These are phyloP conservation scores for Fusarium foetens DNA, from an alignment of 2,329 filamentous ascomycete genomes.

Conservation along the genomic window DNA sequence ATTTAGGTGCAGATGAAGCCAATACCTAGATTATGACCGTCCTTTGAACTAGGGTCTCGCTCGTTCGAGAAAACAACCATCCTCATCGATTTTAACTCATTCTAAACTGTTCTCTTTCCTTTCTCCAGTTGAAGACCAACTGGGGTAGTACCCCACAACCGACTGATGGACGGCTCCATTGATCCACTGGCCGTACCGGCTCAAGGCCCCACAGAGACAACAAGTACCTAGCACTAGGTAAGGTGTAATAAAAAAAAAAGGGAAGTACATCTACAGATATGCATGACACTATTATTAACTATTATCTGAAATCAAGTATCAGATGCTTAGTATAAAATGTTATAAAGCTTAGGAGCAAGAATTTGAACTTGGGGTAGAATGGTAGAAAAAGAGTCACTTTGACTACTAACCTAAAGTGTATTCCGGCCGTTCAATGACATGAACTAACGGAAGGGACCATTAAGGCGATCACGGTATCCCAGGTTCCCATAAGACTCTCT, in stretches of 20 bases:
- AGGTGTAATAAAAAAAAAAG: background rate
- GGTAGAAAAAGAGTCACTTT: background rate
- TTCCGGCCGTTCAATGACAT: background rate
- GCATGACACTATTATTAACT: background rate
- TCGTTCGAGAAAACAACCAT: background rate
- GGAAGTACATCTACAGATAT: background rate
- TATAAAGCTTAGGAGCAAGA: background rate
- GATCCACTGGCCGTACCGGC: background rate
- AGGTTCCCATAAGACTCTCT: conserved; percentile 21
- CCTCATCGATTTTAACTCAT: background rate
- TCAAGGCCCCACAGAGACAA: conserved; percentile 7
- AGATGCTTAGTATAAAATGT: background rate
- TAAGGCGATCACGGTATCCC: conserved; percentile 34
- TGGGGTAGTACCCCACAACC: background rate
- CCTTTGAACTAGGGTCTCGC: background rate
- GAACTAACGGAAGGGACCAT: conserved; percentile 22
- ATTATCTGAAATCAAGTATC: background rate
- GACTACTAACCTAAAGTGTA: background rate
- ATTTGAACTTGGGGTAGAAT: background rate
- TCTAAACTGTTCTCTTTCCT: background rate
- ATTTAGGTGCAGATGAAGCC: background rate
- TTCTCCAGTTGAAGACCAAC: background rate
- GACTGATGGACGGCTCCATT: background rate
- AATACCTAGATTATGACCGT: no score
- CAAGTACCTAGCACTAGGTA: background rate